phyloP scores from a whole-genome alignment of 2,329 filamentous ascomycete genomes.

The Pseudofabraea citricarpa region DNA sequence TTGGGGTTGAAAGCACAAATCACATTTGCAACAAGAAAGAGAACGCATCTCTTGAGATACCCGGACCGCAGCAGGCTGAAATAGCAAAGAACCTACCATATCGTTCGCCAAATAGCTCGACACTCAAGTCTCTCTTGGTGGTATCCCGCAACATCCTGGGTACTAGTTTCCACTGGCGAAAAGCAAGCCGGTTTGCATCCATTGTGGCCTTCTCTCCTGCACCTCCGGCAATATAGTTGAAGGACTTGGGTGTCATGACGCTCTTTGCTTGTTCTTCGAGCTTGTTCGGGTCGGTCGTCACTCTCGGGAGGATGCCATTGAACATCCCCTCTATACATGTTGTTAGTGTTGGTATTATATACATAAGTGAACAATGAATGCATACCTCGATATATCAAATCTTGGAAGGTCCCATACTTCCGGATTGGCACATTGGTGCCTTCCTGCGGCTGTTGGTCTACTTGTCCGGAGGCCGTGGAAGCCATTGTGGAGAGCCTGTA shows the following conservation, averaged over 20 bases:
- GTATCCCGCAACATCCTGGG: conserved; percentile 57
- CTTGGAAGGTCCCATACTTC: conserved; percentile 22
- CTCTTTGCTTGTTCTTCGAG: conserved; percentile 50
- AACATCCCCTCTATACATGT: conserved; percentile 39
- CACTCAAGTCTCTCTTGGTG: conserved; percentile 42
- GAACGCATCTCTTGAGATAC: neutral
- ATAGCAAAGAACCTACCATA: conserved; percentile 36
- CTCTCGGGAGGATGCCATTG: conserved; percentile 38
- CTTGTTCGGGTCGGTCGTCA: conserved; percentile 55
- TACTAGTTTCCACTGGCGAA: conserved; percentile 59
- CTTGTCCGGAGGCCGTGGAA: no score
- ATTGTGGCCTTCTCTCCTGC: conserved; percentile 58
- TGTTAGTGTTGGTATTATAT: neutral
- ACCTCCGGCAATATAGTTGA: conserved; percentile 58
- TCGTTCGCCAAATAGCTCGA: conserved; percentile 46
- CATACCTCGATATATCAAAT: conserved; percentile 17
- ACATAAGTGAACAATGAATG: neutral
- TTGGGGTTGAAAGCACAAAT: neutral
- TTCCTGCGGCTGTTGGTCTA: conserved; percentile 16
- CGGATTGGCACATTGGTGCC: conserved; percentile 9
- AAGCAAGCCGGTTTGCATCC: conserved; percentile 60
- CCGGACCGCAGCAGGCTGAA: no score
- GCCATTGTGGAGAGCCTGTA: no score
- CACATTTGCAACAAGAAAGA: neutral
- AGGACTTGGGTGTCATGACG: conserved; percentile 41